These are phyloP conservation scores for Hypomyces perniciosus DNA, from an alignment of 2,329 filamentous ascomycete genomes.

Conservation along the genomic window DNA sequence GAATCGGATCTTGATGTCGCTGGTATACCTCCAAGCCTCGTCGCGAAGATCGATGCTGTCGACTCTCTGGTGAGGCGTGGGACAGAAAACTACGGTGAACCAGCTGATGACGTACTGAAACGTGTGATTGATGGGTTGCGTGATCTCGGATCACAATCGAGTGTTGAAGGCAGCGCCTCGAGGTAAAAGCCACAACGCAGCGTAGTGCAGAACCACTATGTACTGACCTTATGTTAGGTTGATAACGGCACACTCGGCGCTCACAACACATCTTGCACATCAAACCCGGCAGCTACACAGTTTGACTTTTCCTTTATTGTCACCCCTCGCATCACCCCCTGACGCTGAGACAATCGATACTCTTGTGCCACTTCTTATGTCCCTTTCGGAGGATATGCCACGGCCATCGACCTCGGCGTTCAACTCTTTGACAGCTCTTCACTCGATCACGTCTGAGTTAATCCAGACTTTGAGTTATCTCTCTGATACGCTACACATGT, in stretches of 20 bases:
- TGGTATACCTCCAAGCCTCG: conserved; percentile 60
- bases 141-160: conserved; percentile 67
- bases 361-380: conserved; percentile 61
- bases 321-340: conserved; percentile 58
- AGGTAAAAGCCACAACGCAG: conserved; percentile 42
- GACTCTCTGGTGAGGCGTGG: conserved; percentile 63
- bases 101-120: conserved; percentile 60
- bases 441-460: conserved; percentile 65
- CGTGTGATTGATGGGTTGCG: conserved; percentile 63
- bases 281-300: conserved; percentile 72
- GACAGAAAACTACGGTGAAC: conserved; percentile 59
- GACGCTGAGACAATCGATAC: conserved; percentile 61
- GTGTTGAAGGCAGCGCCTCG: conserved; percentile 65
- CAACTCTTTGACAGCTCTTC: conserved; percentile 61
- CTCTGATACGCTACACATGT: conserved; percentile 91
- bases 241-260: conserved; percentile 67
- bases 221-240: conserved; percentile 41
- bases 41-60: conserved; percentile 65
- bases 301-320: conserved; percentile 64
- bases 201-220: not conserved
- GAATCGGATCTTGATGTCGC: conserved; percentile 64
- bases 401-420: conserved; percentile 56
- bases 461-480: conserved; percentile 78
- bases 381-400: conserved; percentile 62
- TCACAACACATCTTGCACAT: conserved; percentile 68